Evolutionary conservation across 2,329 filamentous ascomycete species (phyloP).

Genomic region (Diatrype stigma): DNA sequence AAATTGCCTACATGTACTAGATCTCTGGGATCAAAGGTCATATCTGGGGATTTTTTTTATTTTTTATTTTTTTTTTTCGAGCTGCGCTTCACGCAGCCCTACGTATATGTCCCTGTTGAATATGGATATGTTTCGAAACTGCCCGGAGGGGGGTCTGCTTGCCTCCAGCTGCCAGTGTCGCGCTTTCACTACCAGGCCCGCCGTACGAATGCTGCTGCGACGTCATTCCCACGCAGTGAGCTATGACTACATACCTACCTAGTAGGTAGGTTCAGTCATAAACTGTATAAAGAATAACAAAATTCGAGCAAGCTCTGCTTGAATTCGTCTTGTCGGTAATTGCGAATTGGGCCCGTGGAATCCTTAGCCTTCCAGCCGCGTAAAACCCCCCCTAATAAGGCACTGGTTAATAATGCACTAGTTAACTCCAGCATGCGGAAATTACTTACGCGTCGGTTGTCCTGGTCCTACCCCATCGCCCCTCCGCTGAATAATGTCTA

Average conservation of each 20-base stretch:
- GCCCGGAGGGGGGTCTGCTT: background rate
- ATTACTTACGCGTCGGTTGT: background rate
- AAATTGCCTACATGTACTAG: too few species aligned
- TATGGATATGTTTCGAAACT: background rate
- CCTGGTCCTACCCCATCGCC: background rate
- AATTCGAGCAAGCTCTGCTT: background rate
- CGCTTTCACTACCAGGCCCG: background rate
- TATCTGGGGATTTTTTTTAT: too few species aligned
- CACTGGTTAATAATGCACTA: background rate
- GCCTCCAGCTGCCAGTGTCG: too few species aligned
- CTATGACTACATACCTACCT: background rate
- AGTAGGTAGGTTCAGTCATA: background rate
- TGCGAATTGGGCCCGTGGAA: background rate
- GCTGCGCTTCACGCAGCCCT: background rate
- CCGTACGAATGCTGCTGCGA: background rate
- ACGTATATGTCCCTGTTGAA: too few species aligned
- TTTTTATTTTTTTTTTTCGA: background rate
- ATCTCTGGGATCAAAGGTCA: too few species aligned
- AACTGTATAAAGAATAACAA: too few species aligned
- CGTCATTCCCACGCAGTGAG: background rate
- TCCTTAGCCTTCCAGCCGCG: background rate
- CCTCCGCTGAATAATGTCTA: background rate
- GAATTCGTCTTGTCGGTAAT: background rate
- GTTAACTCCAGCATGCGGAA: background rate
- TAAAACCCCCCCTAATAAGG: background rate